Evolutionary conservation across 805 yeast genomes (phyloP).

Genomic region (Alloascoidea hylecoeti): DNA sequence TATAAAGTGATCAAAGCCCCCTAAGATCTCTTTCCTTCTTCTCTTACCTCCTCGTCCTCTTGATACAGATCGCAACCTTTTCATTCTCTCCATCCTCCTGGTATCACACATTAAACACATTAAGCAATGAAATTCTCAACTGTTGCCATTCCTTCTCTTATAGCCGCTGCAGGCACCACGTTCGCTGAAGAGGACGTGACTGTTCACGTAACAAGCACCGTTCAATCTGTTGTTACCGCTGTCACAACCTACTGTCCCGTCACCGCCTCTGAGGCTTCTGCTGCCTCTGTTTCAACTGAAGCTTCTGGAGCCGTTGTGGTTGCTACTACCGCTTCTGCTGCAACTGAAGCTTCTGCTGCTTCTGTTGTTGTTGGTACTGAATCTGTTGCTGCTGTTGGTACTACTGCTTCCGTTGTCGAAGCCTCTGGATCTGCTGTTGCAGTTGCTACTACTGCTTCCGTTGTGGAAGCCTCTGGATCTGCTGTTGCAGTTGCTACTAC

Average conservation of each 20-base stretch:
- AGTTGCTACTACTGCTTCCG: background rate
- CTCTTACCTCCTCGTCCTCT: too few relatives aligned
- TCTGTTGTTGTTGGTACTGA: background rate
- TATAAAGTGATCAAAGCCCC: too few relatives aligned
- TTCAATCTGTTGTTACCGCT: background rate
- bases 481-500: background rate
- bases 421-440: background rate
- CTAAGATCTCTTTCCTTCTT: too few relatives aligned
- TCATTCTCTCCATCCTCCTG: too few relatives aligned
- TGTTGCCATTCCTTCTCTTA: background rate
- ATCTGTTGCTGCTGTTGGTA: background rate
- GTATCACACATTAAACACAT: too few relatives aligned
- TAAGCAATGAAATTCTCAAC: background rate
- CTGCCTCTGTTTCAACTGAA: background rate
- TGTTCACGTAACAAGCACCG: background rate
- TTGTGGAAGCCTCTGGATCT: background rate
- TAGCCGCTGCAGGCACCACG: background rate
- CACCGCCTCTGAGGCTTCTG: background rate
- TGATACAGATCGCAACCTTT: too few relatives aligned
- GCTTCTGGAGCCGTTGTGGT: background rate
- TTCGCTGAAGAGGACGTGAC: background rate
- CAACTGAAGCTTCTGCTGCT: background rate
- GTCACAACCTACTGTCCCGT: constrained; percentile 1
- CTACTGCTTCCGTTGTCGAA: background rate
- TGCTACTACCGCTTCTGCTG: background rate